Conservation (phyloP, 805 yeast genomes). For the Saccharomycopsis amapae region DNA sequence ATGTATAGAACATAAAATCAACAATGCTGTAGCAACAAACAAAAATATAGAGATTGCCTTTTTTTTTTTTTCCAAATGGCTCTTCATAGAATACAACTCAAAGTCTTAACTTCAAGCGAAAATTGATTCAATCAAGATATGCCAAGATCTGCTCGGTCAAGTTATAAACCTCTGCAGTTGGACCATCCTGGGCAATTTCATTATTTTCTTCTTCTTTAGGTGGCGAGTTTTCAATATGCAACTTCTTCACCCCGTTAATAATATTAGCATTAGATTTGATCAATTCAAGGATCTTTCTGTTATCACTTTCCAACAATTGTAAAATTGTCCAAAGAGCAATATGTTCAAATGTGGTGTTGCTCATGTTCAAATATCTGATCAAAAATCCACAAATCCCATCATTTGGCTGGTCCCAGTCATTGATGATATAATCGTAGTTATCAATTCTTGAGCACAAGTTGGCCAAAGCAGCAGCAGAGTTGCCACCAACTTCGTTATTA, state of each 20-base stretch:
- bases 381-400: conserved; percentile 86
- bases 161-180: conserved; percentile 56
- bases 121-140: conserved; percentile 13
- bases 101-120: not conserved
- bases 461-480: conserved; percentile 97
- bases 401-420: conserved; percentile 70
- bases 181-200: conserved; percentile 38
- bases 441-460: conserved; percentile 86
- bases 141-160: conserved; percentile 57
- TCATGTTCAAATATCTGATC: conserved; percentile 68
- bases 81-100: too few relatives aligned
- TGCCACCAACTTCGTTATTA: conserved; percentile 94
- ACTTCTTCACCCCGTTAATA: conserved; percentile 45
- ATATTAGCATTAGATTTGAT: conserved; percentile 50
- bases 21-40: not conserved
- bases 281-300: conserved; percentile 47
- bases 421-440: conserved; percentile 72
- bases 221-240: conserved; percentile 26
- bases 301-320: conserved; percentile 85
- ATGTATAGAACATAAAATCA: not conserved
- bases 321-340: conserved; percentile 96
- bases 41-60: not conserved
- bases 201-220: conserved; percentile 20
- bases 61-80: not conserved
- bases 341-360: conserved; percentile 93